Evolutionary conservation across 176 grass and related monocot genomes (phyloP), one percentile per base, ranked within the genome.

Genomic region (Tuctoria greenei): DNA sequence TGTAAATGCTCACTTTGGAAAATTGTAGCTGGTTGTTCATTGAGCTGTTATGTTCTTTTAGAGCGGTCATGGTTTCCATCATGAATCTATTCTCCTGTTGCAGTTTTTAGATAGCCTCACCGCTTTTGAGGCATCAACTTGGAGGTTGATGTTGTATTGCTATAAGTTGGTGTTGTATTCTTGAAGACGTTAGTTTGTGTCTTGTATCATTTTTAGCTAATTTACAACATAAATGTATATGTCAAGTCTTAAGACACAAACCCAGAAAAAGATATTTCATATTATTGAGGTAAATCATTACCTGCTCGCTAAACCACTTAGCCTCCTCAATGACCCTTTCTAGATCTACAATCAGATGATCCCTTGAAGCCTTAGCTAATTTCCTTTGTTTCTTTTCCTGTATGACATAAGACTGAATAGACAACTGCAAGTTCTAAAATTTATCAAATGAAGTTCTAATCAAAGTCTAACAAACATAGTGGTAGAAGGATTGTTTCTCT

Each of bases 91-190:
- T 99, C 67, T 99, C 96, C 60, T 81, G 90, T 79, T 89, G 82
- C 35, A 99, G 54, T 56, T 88, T 99, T 26, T 86, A 90, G 14
- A 95, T 92, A 10, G 60, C 55, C 38, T 95, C 87, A 6, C 92
- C 31, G 84, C 85, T 76, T 95, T 90, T 10, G 81, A 69, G 37
- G 81, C 87, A 59, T 95, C 96, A 78, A 82, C 86, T 73, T 99
- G 96, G 54, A 99, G 83, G 79, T 86, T 99, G 77, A 83, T 90
- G 79, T 95, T 99, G 77, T 99, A 99, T 10, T 90, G 89, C 61
- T 99, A 92, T 75, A 99, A 82, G 60, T 87, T 99, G 24, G 85
- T 72, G 50, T 90, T 99, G 78, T 99, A 95, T 12, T 90, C 91
- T 56, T 92, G 89, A 28, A 99, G 67, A 26, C 82, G 88, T 73